A percentile compares a stretch with the other conserved stretches of the same genome.
These are phyloP conservation scores for Ustilaginoidea virens DNA, from an alignment of 2,329 filamentous ascomycete genomes.

Conservation along the genomic window DNA sequence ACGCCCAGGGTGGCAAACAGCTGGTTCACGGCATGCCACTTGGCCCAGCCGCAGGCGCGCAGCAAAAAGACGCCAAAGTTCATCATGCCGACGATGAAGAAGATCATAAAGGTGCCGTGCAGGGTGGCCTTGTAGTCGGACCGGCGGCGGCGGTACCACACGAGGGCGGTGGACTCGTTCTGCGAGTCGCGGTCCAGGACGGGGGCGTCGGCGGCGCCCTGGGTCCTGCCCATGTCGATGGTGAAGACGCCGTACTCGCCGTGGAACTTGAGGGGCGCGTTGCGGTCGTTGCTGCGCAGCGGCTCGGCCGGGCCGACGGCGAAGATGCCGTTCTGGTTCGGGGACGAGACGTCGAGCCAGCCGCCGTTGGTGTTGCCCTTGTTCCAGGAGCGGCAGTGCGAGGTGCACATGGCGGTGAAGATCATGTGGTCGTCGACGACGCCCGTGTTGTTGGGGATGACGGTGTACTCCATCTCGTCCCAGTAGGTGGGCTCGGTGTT, in stretches of 20 bases:
- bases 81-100: constrained; percentile 37
- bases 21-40: constrained; percentile 41
- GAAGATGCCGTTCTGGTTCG: constrained; percentile 35
- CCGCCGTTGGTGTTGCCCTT: constrained; percentile 17
- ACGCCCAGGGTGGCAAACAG: constrained; percentile 29
- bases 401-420: constrained; percentile 34
- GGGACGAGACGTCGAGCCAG: constrained; percentile 32
- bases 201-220: constrained; percentile 27
- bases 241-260: constrained; percentile 36
- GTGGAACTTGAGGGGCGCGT: constrained; percentile 35
- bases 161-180: constrained; percentile 20
- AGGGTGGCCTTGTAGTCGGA: constrained; percentile 24
- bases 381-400: constrained; percentile 36
- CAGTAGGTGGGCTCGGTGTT: constrained; percentile 36
- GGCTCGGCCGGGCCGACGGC: constrained; percentile 34
- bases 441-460: constrained; percentile 28
- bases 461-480: constrained; percentile 24
- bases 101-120: constrained; percentile 38
- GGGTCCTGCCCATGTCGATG: constrained; percentile 37
- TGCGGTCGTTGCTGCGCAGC: constrained; percentile 24
- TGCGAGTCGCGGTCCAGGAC: constrained; percentile 18
- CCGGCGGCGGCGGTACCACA: constrained; percentile 15
- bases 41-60: constrained; percentile 32
- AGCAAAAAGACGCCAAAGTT: constrained; percentile 40
- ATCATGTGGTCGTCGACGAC: constrained; percentile 29